A percentile compares a stretch with the other conserved stretches of the same genome.
Evolutionary conservation across 148 eudicot genomes (phyloP).

Genomic region (Persicaria tinctoria): DNA sequence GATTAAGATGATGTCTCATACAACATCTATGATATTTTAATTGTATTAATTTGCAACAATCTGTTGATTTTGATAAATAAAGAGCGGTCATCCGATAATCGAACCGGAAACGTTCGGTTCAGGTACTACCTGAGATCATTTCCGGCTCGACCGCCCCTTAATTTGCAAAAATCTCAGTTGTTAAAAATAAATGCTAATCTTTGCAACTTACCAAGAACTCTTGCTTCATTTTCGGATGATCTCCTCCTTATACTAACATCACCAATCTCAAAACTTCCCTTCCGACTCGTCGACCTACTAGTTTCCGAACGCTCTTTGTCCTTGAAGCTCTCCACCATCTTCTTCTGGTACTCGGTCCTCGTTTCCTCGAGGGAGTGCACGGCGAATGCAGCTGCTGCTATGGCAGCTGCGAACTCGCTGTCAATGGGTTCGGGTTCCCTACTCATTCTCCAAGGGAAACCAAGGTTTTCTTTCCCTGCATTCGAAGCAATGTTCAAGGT

Average conservation of each 20-base stretch:
- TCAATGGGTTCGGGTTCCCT: slow-evolving; percentile 16
- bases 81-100: too few relatives aligned
- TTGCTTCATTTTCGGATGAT: slow-evolving; percentile 19
- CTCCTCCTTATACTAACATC: slow-evolving; percentile 18
- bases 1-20: too few relatives aligned
- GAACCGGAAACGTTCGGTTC: too few relatives aligned
- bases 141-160: too few relatives aligned
- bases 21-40: too few relatives aligned
- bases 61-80: too few relatives aligned
- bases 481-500: background rate
- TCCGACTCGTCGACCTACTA: slow-evolving; percentile 17
- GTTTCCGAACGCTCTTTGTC: background rate
- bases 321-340: slow-evolving; percentile 30
- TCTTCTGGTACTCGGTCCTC: slow-evolving; percentile 22
- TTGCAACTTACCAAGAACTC: slow-evolving; percentile 22
- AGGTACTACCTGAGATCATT: too few relatives aligned
- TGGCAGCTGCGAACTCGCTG: slow-evolving; percentile 41
- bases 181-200: background rate
- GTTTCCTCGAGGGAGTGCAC: slow-evolving; percentile 50
- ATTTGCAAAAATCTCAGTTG: background rate
- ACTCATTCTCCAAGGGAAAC: slow-evolving; percentile 8
- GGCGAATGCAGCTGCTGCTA: slow-evolving; percentile 78
- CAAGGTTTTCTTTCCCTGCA: slow-evolving; percentile 5
- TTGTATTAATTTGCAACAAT: background rate
- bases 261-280: slow-evolving; percentile 19